Conservation (phyloP, 2,329 filamentous ascomycete genomes). For the Diaporthe batatas region DNA sequence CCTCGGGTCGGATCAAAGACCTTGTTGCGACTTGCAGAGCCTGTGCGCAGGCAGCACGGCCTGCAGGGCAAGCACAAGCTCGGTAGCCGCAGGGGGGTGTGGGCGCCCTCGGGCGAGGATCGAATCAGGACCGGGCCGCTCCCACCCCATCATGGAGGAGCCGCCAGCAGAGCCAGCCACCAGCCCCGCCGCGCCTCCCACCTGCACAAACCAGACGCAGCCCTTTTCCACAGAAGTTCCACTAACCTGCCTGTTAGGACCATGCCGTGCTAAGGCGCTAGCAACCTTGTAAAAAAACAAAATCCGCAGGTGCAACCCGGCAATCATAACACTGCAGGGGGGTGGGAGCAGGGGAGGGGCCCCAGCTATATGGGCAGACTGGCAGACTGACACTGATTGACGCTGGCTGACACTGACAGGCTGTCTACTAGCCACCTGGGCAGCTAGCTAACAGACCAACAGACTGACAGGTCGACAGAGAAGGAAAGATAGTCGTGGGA, state of each 20-base stretch:
- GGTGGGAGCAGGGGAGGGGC: background rate
- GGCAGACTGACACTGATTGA: background rate
- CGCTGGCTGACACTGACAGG: background rate
- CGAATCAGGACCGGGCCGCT: conserved; percentile 33
- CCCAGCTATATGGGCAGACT: background rate
- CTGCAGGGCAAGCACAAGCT: background rate
- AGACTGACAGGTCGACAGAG: background rate
- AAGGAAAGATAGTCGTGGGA: background rate
- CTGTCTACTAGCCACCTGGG: no score
- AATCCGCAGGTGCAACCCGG: background rate
- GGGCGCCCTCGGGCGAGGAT: conserved; percentile 9
- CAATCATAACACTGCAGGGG: conserved; percentile 9
- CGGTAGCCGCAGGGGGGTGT: background rate
- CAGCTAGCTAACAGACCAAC: no score
- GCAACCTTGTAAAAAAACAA: conserved; percentile 6
- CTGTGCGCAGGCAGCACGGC: background rate
- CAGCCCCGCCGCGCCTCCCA: background rate
- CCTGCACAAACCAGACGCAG: background rate
- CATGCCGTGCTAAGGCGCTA: conserved; percentile 28
- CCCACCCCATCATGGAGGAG: conserved; percentile 7
- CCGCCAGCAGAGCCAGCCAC: conserved; percentile 8
- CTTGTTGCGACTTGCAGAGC: conserved; percentile 10
- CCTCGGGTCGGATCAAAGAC: conserved; percentile 28
- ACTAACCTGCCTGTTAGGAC: background rate
- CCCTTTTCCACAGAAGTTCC: background rate